Evolutionary conservation across 331 rosid species (phyloP).

Genomic region (Ulmus americana): DNA sequence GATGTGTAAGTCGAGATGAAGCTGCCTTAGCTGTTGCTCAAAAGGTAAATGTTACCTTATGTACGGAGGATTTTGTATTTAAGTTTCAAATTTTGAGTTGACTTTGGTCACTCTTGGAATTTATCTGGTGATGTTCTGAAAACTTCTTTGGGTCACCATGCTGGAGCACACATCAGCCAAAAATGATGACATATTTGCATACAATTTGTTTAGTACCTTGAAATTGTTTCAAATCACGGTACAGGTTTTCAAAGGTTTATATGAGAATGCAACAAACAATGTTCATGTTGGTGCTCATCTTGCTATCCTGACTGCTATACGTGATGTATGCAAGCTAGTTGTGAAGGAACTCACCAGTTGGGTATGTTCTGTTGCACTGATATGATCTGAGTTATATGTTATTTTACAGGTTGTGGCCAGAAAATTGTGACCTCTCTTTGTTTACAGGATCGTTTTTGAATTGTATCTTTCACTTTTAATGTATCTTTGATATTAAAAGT

Average conservation of each 20-base stretch:
- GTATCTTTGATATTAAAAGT: not conserved
- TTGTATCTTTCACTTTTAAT: not conserved
- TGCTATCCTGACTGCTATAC: conserved; percentile 76
- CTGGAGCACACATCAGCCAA: not conserved
- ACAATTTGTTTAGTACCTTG: not conserved
- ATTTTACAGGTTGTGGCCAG: no score
- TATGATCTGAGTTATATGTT: no score
- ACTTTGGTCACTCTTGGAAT: conserved; percentile 11
- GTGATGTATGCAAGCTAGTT: conserved; percentile 99
- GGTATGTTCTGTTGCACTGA: conserved; percentile 46
- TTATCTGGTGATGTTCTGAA: not conserved
- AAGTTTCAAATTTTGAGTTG: conserved; percentile 1
- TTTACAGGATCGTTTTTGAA: not conserved
- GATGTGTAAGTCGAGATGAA: conserved; percentile 91
- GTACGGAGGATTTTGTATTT: not conserved
- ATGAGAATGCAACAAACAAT: conserved; percentile 68
- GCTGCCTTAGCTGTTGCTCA: conserved; percentile 99
- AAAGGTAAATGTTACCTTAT: conserved; percentile 45
- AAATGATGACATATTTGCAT: not conserved
- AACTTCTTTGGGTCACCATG: conserved; percentile 1
- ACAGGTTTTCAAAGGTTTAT: conserved; percentile 82
- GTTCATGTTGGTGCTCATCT: conserved; percentile 74
- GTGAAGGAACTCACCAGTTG: conserved; percentile 93
- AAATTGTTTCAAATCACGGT: conserved; percentile 7
- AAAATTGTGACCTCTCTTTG: no score